Evolutionary conservation across 2,329 filamentous ascomycete genomes (phyloP).

Genomic region (Phialophora expanda): DNA sequence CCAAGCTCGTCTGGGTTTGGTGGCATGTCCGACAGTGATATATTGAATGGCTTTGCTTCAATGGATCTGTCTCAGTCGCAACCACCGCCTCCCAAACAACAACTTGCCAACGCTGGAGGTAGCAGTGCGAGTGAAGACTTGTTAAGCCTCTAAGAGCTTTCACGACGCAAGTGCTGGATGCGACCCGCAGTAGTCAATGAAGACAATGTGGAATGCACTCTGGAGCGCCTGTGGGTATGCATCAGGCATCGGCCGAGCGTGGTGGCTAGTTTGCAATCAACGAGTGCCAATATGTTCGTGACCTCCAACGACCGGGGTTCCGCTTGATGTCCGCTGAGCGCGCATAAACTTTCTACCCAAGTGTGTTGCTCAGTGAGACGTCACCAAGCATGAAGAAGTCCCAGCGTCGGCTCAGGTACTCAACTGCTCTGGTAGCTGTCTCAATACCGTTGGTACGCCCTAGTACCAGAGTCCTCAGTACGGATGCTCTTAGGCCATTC

Average conservation of each 20-base stretch:
- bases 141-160: slow-evolving; percentile 61
- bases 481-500: background rate
- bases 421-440: background rate
- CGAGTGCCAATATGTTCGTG: background rate
- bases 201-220: background rate
- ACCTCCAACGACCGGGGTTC: background rate
- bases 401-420: background rate
- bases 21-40: slow-evolving; percentile 51
- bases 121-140: slow-evolving; percentile 69
- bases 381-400: background rate
- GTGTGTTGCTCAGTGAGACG: background rate
- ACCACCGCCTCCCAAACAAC: slow-evolving; percentile 54
- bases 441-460: background rate
- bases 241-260: background rate
- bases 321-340: background rate
- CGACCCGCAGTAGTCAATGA: background rate
- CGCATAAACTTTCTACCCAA: background rate
- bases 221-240: background rate
- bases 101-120: slow-evolving; percentile 42
- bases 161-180: background rate
- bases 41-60: slow-evolving; percentile 83
- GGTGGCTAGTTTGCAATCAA: background rate
- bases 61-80: slow-evolving; percentile 73
- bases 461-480: background rate
- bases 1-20: slow-evolving; percentile 43